Evolutionary conservation across 306 rosid genomes (phyloP).

Genomic region (Dalbergia cochinchinensis): DNA sequence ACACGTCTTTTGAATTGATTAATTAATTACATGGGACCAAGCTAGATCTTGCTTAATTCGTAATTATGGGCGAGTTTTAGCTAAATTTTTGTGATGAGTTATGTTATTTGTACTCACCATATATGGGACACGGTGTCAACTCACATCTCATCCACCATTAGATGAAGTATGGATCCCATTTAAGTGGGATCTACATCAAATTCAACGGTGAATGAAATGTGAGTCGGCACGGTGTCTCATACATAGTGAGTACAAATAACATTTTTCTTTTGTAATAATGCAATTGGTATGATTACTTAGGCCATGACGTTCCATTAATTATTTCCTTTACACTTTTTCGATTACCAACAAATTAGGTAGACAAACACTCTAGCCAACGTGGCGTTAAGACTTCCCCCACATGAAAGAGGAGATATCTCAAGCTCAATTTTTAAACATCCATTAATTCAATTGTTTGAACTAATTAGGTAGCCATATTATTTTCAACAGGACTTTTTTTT

Average conservation of each 20-base stretch:
- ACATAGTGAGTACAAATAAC: too few relatives aligned
- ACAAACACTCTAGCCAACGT: background rate
- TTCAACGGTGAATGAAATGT: too few relatives aligned
- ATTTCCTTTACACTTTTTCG: background rate
- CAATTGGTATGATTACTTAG: constrained; percentile 28
- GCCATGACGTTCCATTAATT: constrained; percentile 33
- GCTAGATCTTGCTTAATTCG: constrained; percentile 20
- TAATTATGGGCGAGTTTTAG: constrained; percentile 12
- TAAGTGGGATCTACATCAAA: too few relatives aligned
- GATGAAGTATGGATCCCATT: too few relatives aligned
- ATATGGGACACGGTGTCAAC: too few relatives aligned
- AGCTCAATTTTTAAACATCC: background rate
- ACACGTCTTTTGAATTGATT: constrained; percentile 33
- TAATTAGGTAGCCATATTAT: background rate
- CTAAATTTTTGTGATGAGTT: too few relatives aligned
- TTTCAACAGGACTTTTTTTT: too few relatives aligned
- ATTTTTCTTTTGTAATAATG: background rate
- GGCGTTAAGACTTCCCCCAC: background rate
- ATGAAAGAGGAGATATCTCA: background rate
- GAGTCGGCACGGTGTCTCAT: too few relatives aligned
- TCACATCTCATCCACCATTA: too few relatives aligned
- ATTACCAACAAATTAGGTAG: constrained; percentile 28
- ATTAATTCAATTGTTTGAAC: background rate
- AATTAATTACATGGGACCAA: constrained; percentile 49
- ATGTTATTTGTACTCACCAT: too few relatives aligned